phyloP scores from a whole-genome alignment of 495 filamentous ascomycete genomes.

The Xylaria intraflava region DNA sequence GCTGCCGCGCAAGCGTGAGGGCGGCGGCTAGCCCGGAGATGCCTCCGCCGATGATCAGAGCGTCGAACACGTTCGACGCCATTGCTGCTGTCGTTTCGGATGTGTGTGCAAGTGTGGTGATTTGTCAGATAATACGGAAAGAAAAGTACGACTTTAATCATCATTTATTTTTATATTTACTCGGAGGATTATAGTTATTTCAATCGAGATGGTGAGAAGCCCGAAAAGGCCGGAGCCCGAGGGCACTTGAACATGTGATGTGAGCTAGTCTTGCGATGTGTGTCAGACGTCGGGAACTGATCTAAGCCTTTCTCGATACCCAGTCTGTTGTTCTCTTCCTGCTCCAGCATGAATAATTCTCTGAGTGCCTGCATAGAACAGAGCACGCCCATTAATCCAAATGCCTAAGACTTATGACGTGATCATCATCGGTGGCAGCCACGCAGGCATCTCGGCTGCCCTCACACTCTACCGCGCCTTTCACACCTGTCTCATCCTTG shows the following conservation, averaged over 20 bases:
- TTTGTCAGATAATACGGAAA: neutral
- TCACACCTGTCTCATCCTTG: slow-evolving; percentile 38
- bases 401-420: slow-evolving; percentile 22
- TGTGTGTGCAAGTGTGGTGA: neutral
- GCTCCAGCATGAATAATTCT: no score
- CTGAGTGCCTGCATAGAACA: neutral
- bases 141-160: neutral
- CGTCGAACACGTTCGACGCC: slow-evolving; percentile 23
- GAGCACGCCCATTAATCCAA: neutral
- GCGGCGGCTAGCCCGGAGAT: slow-evolving; percentile 46
- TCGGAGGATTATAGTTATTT: neutral
- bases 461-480: slow-evolving; percentile 34
- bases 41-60: slow-evolving; percentile 49
- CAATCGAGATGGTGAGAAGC: neutral
- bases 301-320: no score
- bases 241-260: neutral
- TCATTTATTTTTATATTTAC: neutral
- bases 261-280: neutral
- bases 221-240: neutral
- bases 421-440: slow-evolving; percentile 47
- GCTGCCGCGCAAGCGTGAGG: slow-evolving; percentile 37
- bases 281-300: neutral
- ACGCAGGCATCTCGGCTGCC: slow-evolving; percentile 44
- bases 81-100: neutral
- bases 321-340: no score